Conservation (phyloP, 225 moss, liverwort and hornwort species). For the Rhytidiadelphus loreus region DNA sequence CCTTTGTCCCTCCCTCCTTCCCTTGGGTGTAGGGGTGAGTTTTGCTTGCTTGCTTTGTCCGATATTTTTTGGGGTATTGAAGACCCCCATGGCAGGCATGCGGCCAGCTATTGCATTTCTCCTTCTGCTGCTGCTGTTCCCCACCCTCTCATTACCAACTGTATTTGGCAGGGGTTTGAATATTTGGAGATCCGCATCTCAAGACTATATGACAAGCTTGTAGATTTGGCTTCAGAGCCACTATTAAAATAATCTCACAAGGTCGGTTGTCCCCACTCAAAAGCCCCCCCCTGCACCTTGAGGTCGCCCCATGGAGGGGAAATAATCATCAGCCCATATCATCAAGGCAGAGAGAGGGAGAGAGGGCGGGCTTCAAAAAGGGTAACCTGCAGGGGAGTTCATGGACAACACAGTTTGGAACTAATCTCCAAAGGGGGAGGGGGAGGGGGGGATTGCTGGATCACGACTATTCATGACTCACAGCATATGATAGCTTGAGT, state of each 20-base stretch:
- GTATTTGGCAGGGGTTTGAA: conserved; percentile 21
- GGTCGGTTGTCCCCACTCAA: conserved; percentile 15
- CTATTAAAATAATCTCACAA: background rate
- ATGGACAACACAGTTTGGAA: background rate
- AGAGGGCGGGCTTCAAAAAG: background rate
- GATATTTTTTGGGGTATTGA: conserved; percentile 6
- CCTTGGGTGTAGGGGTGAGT: too few relatives aligned
- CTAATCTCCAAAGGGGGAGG: background rate
- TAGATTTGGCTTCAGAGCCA: conserved; percentile 10
- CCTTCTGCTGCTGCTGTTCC: conserved; percentile 4
- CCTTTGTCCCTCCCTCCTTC: too few relatives aligned
- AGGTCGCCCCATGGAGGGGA: background rate
- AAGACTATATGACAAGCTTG: conserved; percentile 20
- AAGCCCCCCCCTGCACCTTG: background rate
- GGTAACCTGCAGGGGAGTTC: background rate
- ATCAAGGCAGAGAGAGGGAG: background rate
- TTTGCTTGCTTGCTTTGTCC: background rate
- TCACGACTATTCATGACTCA: background rate
- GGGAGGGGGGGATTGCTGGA: background rate
- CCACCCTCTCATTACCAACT: conserved; percentile 29
- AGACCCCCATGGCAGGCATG: conserved; percentile 1
- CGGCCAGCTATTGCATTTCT: conserved; percentile 3
- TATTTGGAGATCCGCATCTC: conserved; percentile 32
- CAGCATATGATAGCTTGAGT: background rate
- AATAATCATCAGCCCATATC: conserved; percentile 1